These are phyloP conservation scores for Boletus sp. DNA, from an alignment of 768 basidiomycete genomes.

Conservation along the genomic window DNA sequence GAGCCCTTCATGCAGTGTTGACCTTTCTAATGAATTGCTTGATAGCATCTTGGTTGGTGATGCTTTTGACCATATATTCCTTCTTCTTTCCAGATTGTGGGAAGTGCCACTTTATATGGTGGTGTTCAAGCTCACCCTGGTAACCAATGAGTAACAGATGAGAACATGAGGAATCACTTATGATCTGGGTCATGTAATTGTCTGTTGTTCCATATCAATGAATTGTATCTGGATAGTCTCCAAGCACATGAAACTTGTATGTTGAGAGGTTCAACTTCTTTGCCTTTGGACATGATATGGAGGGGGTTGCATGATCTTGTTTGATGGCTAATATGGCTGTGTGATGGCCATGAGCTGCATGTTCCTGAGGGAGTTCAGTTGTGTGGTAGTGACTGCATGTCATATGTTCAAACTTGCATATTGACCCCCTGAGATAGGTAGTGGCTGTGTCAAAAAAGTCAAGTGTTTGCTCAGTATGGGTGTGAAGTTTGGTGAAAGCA, in stretches of 20 bases:
- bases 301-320: background rate
- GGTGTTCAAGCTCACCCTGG: background rate
- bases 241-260: background rate
- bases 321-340: background rate
- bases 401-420: constrained; percentile 20
- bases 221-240: background rate
- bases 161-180: background rate
- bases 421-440: constrained; percentile 6
- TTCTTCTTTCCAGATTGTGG: background rate
- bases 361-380: constrained; percentile 13
- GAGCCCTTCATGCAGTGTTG: background rate
- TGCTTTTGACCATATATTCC: background rate
- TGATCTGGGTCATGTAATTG: background rate
- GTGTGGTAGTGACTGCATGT: constrained; percentile 27
- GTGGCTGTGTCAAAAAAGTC: constrained; percentile 9
- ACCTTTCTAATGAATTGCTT: background rate
- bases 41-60: background rate
- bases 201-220: background rate
- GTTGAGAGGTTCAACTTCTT: background rate
- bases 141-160: background rate
- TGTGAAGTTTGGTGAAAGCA: constrained; percentile 7
- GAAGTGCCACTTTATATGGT: background rate
- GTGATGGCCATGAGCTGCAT: background rate
- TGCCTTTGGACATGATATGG: background rate
- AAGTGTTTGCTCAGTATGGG: constrained; percentile 17